Base-by-base conservation (phyloP, 148 eudicot species). In the Dianthus caryophyllus region DNA sequence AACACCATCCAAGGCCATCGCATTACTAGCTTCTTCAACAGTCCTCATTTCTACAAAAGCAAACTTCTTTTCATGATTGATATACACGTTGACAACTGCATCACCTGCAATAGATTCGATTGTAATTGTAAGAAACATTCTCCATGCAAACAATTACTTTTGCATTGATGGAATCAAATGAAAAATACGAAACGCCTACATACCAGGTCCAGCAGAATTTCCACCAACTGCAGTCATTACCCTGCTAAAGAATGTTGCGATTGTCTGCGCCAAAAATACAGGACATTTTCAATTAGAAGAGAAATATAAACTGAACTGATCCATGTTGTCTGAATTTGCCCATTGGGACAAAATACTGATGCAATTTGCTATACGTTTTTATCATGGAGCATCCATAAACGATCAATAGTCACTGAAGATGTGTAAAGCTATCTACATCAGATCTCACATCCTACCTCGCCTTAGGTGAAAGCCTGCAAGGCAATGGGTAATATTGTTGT, bases 1-100 rank as follows among this genome's bases (percentile, higher is more conserved):
- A 78, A 91, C 83, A 25, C 97, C 97, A 80, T 91, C 97, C 60
- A 91, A 82, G 54, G 97, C 84, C 97, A 91, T 91, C 31, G 97
- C 97, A 79, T 91, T 91, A 62, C 96, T 88, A 64, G 97, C 97
- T 86, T 88, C 97, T 82, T 91, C 96, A 75, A 91, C 97, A 43
- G 97, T 78, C 79, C 97, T 87, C 97, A 91, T 91, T 86, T 91
- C 97, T 50, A 91, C 90, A 83, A 91, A 91, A 52, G 97, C 97
- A 75, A 91, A 91, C 73, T 91, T 91, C 84, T 91, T 91, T 82
- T 91, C 97, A 76, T 91, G 96, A 73, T 91, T 91, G 75, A 91
- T 91, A 69, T 91, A 91, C 60, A 91, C 97, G 79, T 91, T 91
- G 72, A 91, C 88, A 66, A 91, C 97, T 41, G 97, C 96, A 86